Conservation (phyloP, 768 basidiomycete genomes). For the Leccinum broughii region DNA sequence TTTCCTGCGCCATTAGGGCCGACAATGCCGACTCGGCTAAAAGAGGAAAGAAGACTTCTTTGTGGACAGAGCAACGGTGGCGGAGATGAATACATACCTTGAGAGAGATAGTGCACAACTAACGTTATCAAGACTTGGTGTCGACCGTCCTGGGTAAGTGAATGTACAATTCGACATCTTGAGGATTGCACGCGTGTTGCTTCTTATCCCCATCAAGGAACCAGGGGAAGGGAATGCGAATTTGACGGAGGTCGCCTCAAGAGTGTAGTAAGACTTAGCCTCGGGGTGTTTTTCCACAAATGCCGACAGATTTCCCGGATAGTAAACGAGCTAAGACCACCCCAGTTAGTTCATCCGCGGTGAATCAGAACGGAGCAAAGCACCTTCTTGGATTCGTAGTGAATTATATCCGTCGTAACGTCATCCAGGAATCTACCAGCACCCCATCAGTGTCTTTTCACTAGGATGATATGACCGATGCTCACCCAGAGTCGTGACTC, state of each 20-base stretch:
- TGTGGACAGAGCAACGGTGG: constrained; percentile 19
- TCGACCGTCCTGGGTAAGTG: constrained; percentile 83
- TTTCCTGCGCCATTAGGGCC: constrained; percentile 97
- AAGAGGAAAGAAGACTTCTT: constrained; percentile 24
- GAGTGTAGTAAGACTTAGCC: constrained; percentile 95
- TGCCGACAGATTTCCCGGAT: constrained; percentile 85
- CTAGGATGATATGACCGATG: constrained; percentile 13
- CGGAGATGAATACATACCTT: constrained; percentile 50
- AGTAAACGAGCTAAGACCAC: constrained; percentile 75
- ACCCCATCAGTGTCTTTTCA: constrained; percentile 10
- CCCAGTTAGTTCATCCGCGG: constrained; percentile 15
- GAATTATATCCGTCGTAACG: constrained; percentile 95
- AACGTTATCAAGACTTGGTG: constrained; percentile 82
- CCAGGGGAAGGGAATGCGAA: constrained; percentile 96
- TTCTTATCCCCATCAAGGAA: constrained; percentile 95
- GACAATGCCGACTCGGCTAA: constrained; percentile 85
- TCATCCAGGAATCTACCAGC: constrained; percentile 81
- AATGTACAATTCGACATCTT: constrained; percentile 91
- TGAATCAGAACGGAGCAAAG: constrained; percentile 16
- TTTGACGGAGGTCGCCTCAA: constrained; percentile 90
- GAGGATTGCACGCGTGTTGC: constrained; percentile 93
- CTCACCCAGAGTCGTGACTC: constrained; percentile 94
- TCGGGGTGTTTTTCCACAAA: constrained; percentile 92
- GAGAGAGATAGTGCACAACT: constrained; percentile 94
- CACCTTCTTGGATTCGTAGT: constrained; percentile 94